Conservation (phyloP, 768 basidiomycete species). For the Tricholoma sp. region DNA sequence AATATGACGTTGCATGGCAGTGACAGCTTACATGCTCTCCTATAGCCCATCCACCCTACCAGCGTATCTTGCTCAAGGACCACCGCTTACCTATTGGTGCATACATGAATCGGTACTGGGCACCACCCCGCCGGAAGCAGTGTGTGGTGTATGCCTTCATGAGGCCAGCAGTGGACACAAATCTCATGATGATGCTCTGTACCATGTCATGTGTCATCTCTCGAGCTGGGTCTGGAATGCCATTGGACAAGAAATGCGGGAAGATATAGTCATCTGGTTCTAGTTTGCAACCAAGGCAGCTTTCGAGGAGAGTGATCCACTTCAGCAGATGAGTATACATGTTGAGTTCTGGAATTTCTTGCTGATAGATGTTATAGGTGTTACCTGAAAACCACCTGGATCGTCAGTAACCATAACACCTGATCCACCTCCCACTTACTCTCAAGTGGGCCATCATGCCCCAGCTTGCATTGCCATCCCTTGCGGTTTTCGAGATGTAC, state of each 20-base stretch:
- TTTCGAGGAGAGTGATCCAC: conserved; percentile 13
- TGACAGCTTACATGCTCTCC: too few species aligned
- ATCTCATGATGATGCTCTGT: conserved; percentile 22
- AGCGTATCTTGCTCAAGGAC: conserved; percentile 13
- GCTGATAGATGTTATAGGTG: neutral
- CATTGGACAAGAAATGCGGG: conserved; percentile 20
- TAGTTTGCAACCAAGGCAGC: conserved; percentile 12
- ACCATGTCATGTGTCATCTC: conserved; percentile 4
- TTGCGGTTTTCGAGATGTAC: neutral
- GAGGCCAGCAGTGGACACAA: conserved; percentile 15
- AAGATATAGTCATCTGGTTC: conserved; percentile 26
- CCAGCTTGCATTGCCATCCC: neutral
- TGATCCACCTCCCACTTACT: neutral
- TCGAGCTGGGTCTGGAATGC: neutral
- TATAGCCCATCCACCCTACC: neutral
- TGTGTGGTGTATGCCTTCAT: conserved; percentile 18
- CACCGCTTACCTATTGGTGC: conserved; percentile 24
- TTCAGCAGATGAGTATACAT: neutral
- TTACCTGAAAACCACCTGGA: neutral
- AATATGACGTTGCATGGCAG: too few species aligned
- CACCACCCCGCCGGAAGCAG: conserved; percentile 27
- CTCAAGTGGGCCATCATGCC: neutral
- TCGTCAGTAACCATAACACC: neutral
- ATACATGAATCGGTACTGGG: conserved; percentile 30
- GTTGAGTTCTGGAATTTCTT: neutral